Percentiles rank a stretch among this genome's conserved stretches.
Conservation (phyloP, 2,329 filamentous ascomycete genomes). For the Cytospora chrysosperma region DNA sequence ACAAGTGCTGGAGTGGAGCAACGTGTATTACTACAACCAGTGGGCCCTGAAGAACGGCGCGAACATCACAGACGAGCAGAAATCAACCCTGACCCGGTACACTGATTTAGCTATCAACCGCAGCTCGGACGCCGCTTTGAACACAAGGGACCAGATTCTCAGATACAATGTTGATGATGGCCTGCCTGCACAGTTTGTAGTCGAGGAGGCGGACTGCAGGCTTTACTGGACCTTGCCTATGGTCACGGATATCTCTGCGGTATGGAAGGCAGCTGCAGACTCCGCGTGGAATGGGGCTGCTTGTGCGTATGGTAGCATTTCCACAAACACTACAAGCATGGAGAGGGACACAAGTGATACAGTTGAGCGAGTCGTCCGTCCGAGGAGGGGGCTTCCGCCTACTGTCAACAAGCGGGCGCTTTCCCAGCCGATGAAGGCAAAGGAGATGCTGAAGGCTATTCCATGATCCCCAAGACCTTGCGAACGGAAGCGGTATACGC, state of each 20-base stretch:
- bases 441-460: background rate
- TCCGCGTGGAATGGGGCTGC: slow-evolving; percentile 42
- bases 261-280: slow-evolving; percentile 46
- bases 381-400: background rate
- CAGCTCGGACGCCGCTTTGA: slow-evolving; percentile 36
- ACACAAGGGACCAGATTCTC: slow-evolving; percentile 42
- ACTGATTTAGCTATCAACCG: slow-evolving; percentile 35
- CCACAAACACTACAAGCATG: background rate
- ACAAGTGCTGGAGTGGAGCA: slow-evolving; percentile 36
- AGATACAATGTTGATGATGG: slow-evolving; percentile 38
- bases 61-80: slow-evolving; percentile 31
- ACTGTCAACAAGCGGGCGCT: background rate
- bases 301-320: slow-evolving; percentile 39
- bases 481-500: too few species aligned
- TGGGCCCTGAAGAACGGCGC: slow-evolving; percentile 28
- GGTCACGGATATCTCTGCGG: slow-evolving; percentile 44
- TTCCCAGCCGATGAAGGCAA: background rate
- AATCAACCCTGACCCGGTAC: slow-evolving; percentile 34
- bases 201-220: slow-evolving; percentile 49
- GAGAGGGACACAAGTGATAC: background rate
- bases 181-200: slow-evolving; percentile 47
- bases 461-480: background rate
- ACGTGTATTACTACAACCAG: slow-evolving; percentile 32
- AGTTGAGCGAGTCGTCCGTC: background rate
- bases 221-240: slow-evolving; percentile 53